These are phyloP conservation scores for Erysimum pusillum DNA, from an alignment of 441 rosid genomes.

Conservation along the genomic window DNA sequence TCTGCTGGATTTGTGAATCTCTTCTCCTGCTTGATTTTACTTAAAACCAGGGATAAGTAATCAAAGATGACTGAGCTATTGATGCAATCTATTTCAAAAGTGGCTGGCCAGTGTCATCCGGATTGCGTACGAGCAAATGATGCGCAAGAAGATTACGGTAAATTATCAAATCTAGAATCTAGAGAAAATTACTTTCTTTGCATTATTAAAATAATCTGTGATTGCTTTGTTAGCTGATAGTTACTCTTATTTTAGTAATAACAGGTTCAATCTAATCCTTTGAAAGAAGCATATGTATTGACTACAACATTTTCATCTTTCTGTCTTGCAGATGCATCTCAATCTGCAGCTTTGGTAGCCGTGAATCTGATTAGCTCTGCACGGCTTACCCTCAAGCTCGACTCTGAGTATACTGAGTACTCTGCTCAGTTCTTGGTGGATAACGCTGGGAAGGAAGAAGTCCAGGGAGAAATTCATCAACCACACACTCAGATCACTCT, in stretches of 20 bases:
- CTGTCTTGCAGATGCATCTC: constrained; percentile 30
- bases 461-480: constrained; percentile 11
- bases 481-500: background rate
- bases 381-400: constrained; percentile 6
- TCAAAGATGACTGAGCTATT: background rate
- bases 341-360: constrained; percentile 29
- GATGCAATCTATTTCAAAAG: background rate
- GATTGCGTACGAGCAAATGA: background rate
- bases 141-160: constrained; percentile 9
- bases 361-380: constrained; percentile 34
- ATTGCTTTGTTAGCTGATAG: background rate
- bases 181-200: background rate
- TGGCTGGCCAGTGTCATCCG: background rate
- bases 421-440: constrained; percentile 39
- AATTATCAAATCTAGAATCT: background rate
- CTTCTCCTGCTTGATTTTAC: background rate
- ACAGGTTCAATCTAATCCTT: background rate
- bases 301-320: background rate
- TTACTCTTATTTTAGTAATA: background rate
- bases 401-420: constrained; percentile 26
- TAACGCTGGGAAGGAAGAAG: constrained; percentile 9
- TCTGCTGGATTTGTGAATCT: background rate
- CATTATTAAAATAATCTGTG: background rate
- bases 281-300: background rate
- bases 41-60: constrained; percentile 1